Conservation (phyloP, 306 rosid genomes). For the cucumber (Cucumis sativus) region Cucumber_9930_V3 NC_026659.2:14292001-14292500, state of each 20-base stretch:
- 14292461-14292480: background rate
- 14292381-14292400: background rate
- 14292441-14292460: background rate
- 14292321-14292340: conserved; percentile 38
- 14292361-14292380: background rate
- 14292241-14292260: conserved; percentile 87
- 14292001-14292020: conserved; percentile 95
- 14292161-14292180: conserved; percentile 81
- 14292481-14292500: background rate
- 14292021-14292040: conserved; percentile 23
- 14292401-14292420: background rate
- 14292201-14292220: conserved; percentile 97
- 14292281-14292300: conserved; percentile 99
- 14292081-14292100: background rate
- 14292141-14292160: conserved; percentile 73
- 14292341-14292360: background rate
- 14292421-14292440: background rate
- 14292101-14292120: background rate
- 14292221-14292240: conserved; percentile 96
- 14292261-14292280: conserved; percentile 98
- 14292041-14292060: background rate
- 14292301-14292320: conserved; percentile 99
- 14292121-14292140: background rate
- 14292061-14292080: background rate
- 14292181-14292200: conserved; percentile 68